A percentile compares a stretch with the other conserved stretches of the same genome.
phyloP scores from a whole-genome alignment of 495 filamentous ascomycete genomes.

The Aspergillus steynii region DNA sequence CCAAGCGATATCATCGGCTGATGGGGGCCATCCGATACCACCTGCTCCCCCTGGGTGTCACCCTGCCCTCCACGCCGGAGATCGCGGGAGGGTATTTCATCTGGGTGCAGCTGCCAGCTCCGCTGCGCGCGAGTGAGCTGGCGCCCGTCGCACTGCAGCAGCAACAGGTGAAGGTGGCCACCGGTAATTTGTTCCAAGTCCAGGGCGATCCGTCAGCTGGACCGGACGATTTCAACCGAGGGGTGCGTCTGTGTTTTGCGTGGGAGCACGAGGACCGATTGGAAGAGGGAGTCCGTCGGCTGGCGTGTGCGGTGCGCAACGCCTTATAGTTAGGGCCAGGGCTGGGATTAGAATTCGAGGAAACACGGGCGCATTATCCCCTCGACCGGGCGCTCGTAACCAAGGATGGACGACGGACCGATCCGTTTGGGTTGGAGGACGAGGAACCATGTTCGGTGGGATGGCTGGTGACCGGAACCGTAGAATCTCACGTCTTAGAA shows the following conservation, averaged over 20 bases:
- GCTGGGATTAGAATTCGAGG: too few species aligned
- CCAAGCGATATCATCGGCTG: conserved; percentile 54
- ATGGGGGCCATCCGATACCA: conserved; percentile 53
- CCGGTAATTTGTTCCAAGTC: conserved; percentile 69
- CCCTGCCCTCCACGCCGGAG: conserved; percentile 34
- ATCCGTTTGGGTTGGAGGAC: conserved; percentile 1
- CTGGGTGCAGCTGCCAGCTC: conserved; percentile 66
- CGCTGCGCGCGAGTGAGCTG: conserved; percentile 53
- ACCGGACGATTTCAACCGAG: conserved; percentile 48
- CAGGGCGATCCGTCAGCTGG: conserved; percentile 47
- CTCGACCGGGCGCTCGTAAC: neutral
- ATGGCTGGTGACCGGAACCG: neutral
- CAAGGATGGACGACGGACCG: conserved; percentile 7
- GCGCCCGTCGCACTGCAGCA: conserved; percentile 41
- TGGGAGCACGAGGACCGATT: conserved; percentile 71
- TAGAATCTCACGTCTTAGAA: neutral
- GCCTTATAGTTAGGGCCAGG: neutral
- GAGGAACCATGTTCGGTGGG: too few species aligned
- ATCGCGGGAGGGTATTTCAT: conserved; percentile 75
- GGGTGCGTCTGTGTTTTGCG: conserved; percentile 69
- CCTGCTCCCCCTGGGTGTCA: conserved; percentile 61
- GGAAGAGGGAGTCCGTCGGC: conserved; percentile 59
- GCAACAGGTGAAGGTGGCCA: conserved; percentile 59
- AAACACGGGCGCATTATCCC: neutral
- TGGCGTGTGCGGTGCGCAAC: conserved; percentile 5